Evolutionary conservation across 495 filamentous ascomycete species (phyloP).

Genomic region (Annulohypoxylon moriforme): DNA sequence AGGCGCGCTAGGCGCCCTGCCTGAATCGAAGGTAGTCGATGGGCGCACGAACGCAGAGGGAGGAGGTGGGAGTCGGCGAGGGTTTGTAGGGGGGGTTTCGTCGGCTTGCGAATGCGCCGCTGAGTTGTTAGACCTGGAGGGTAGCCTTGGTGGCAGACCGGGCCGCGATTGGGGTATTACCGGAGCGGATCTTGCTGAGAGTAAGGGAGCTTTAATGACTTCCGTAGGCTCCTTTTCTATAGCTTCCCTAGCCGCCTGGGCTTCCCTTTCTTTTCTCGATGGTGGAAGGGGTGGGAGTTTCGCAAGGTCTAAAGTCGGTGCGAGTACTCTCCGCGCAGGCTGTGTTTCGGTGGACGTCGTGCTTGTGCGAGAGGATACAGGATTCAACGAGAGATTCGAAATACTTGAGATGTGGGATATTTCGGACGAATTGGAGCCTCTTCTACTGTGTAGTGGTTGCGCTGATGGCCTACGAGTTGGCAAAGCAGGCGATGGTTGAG

Average conservation of each 20-base stretch:
- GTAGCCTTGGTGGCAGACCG: conserved; percentile 55
- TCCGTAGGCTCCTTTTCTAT: conserved; percentile 46
- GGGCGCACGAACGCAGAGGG: conserved; percentile 47
- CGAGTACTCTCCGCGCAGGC: conserved; percentile 53
- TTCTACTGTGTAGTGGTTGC: conserved; percentile 48
- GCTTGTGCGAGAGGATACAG: conserved; percentile 49
- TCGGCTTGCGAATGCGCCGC: conserved; percentile 32
- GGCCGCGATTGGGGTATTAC: conserved; percentile 46
- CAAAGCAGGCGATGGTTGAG: conserved; percentile 53
- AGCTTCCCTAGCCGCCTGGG: conserved; percentile 53
- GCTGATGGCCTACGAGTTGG: conserved; percentile 55
- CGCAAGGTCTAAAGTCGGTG: conserved; percentile 61
- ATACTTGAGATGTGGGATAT: conserved; percentile 57
- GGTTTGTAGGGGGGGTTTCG: conserved; percentile 35
- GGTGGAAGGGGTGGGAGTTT: conserved; percentile 63
- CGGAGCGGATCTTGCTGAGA: conserved; percentile 40
- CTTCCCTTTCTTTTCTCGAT: conserved; percentile 58
- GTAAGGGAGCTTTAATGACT: conserved; percentile 32
- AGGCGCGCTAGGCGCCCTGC: conserved; percentile 11
- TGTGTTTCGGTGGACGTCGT: conserved; percentile 48
- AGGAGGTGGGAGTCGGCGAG: conserved; percentile 56
- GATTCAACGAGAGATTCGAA: conserved; percentile 55
- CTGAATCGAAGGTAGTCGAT: conserved; percentile 34
- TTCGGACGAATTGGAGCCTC: conserved; percentile 61
- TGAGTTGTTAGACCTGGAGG: conserved; percentile 52